A percentile compares a stretch with the other conserved stretches of the same genome.
phyloP scores from a whole-genome alignment of 805 yeast genomes.

The Yarrowia alimentaria region DNA sequence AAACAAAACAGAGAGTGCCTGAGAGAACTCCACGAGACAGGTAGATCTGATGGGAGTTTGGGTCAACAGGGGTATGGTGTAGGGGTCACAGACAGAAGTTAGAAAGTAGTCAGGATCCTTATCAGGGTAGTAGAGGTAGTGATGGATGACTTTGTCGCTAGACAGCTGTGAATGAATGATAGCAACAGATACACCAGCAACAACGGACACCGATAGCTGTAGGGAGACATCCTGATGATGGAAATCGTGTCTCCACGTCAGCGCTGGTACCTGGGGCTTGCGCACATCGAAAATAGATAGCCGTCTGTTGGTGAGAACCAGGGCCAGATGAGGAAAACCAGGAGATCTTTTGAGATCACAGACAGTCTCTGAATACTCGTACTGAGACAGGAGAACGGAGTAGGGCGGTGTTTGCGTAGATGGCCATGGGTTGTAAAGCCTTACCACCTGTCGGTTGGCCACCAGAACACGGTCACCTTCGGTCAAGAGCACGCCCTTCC shows the following conservation, averaged over 20 bases:
- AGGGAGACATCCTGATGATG: neutral
- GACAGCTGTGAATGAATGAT: conserved; percentile 7
- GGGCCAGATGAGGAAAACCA: no score
- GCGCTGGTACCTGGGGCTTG: neutral
- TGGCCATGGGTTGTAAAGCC: no score
- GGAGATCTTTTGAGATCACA: neutral
- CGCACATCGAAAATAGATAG: neutral
- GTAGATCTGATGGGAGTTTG: conserved; percentile 12
- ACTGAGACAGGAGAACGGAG: no score
- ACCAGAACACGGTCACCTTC: no score
- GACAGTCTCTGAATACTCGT: no score
- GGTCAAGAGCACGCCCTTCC: no score
- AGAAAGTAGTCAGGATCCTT: neutral
- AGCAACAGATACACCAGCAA: neutral
- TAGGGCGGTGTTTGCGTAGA: no score
- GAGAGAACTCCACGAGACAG: neutral
- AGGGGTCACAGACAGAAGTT: neutral
- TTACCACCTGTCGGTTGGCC: no score
- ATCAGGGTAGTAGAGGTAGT: neutral
- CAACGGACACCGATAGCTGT: neutral
- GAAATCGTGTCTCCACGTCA: neutral
- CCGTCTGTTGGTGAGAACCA: neutral
- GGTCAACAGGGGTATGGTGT: neutral
- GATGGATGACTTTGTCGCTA: neutral
- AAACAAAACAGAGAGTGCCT: neutral